Evolutionary conservation across 2,329 filamentous ascomycete genomes (phyloP).

Genomic region (Pezizomycotina sp.): DNA sequence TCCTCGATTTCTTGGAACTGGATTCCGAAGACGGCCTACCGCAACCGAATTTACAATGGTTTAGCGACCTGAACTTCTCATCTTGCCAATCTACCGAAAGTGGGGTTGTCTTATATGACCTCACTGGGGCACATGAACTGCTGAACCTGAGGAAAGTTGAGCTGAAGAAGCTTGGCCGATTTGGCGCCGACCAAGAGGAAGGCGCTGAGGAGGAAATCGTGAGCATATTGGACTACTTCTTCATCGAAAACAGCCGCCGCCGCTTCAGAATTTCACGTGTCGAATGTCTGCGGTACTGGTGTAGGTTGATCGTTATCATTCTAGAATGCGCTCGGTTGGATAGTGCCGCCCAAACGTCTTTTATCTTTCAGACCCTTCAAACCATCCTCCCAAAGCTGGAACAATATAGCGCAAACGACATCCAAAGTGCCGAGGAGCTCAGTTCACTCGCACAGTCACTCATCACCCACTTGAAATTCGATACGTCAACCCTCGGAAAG

Average conservation of each 20-base stretch:
- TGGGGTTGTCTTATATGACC: slow-evolving; percentile 41
- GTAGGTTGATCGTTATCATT: slow-evolving; percentile 67
- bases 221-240: slow-evolving; percentile 43
- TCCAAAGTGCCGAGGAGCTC: slow-evolving; percentile 36
- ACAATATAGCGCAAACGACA: slow-evolving; percentile 50
- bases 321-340: slow-evolving; percentile 69
- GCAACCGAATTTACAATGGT: slow-evolving; percentile 17
- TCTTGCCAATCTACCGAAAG: slow-evolving; percentile 23
- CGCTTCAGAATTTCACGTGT: slow-evolving; percentile 35
- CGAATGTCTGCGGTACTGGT: slow-evolving; percentile 64
- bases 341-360: slow-evolving; percentile 51
- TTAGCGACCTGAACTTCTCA: slow-evolving; percentile 22
- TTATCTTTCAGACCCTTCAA: slow-evolving; percentile 74
- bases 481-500: slow-evolving; percentile 29
- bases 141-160: slow-evolving; percentile 53
- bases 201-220: slow-evolving; percentile 42
- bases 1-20: slow-evolving; percentile 77
- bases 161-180: slow-evolving; percentile 34
- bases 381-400: slow-evolving; percentile 79
- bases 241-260: slow-evolving; percentile 37
- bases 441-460: slow-evolving; percentile 26
- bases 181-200: slow-evolving; percentile 35
- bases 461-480: slow-evolving; percentile 29
- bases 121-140: slow-evolving; percentile 56
- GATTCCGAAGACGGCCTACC: slow-evolving; percentile 34